Evolutionary conservation across 805 yeast species (phyloP).

Genomic region (Wickerhamiella siamensis): DNA sequence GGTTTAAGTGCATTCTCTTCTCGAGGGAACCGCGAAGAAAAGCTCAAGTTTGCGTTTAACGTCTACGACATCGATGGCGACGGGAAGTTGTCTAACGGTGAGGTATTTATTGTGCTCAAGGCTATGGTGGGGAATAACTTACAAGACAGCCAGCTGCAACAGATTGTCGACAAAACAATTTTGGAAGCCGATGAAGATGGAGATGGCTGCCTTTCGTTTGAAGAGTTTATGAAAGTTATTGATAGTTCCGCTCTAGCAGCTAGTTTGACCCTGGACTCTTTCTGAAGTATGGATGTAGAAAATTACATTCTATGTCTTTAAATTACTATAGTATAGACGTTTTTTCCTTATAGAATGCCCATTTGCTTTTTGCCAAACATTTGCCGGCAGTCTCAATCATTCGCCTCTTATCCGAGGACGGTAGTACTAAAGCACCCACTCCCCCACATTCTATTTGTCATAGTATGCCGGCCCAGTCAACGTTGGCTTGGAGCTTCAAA

Average conservation of each 20-base stretch:
- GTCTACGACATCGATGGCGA: conserved; percentile 93
- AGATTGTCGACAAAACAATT: conserved; percentile 91
- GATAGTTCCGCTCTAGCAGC: conserved; percentile 26
- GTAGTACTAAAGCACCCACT: no score
- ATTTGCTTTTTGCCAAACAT: no score
- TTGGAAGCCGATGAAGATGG: conserved; percentile 84
- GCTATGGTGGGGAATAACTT: conserved; percentile 94
- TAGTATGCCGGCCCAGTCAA: background rate
- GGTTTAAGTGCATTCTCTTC: conserved; percentile 81
- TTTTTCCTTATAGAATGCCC: no score
- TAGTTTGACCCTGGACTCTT: conserved; percentile 24
- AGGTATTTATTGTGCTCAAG: conserved; percentile 75
- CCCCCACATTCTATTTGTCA: background rate
- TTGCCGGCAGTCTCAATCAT: no score
- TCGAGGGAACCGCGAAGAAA: conserved; percentile 66
- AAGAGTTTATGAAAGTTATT: conserved; percentile 54
- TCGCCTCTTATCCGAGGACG: no score
- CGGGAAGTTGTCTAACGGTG: conserved; percentile 92
- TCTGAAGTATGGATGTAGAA: no score
- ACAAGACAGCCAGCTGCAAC: conserved; percentile 78
- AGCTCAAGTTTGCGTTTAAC: conserved; percentile 75
- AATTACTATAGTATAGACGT: no score
- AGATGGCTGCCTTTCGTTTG: conserved; percentile 73
- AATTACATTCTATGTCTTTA: no score
- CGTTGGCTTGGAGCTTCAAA: background rate